Conservation (phyloP, 441 rosid species). For the Codiaeum variegatum region DNA sequence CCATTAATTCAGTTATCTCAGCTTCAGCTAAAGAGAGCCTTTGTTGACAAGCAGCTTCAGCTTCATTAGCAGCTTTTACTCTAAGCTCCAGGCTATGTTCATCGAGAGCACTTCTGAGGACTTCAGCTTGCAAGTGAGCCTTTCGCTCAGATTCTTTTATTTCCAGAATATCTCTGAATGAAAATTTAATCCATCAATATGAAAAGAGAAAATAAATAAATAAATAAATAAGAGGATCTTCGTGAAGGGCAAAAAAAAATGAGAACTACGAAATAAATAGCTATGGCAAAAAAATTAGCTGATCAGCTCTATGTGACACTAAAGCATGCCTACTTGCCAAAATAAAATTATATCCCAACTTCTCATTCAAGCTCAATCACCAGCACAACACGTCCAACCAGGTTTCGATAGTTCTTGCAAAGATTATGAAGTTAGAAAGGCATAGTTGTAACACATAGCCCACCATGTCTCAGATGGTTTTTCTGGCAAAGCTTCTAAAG, state of each 20-base stretch:
- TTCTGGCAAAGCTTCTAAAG: background rate
- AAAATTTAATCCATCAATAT: background rate
- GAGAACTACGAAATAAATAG: background rate
- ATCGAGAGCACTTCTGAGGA: slow-evolving; percentile 63
- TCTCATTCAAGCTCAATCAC: background rate
- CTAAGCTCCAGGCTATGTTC: slow-evolving; percentile 91
- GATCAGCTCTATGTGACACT: background rate
- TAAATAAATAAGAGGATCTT: slow-evolving; percentile 12
- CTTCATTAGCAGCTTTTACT: slow-evolving; percentile 94
- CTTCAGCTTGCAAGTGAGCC: slow-evolving; percentile 76
- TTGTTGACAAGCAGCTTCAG: slow-evolving; percentile 84
- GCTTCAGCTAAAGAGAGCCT: slow-evolving; percentile 85
- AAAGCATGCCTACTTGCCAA: background rate
- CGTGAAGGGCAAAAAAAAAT: slow-evolving; percentile 2
- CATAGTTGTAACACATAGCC: no score
- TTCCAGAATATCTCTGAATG: slow-evolving; percentile 60
- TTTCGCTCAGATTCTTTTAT: slow-evolving; percentile 76
- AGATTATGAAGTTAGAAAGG: no score
- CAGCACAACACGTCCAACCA: no score
- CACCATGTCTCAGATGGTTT: background rate
- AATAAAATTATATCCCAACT: background rate
- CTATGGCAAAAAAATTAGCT: background rate
- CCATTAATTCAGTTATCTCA: slow-evolving; percentile 78
- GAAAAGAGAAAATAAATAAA: no score
- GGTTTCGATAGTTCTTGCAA: no score